Evolutionary conservation across 768 basidiomycete species (phyloP), one percentile per base, ranked within the genome.

Genomic region (Mycena albidolilacea): DNA sequence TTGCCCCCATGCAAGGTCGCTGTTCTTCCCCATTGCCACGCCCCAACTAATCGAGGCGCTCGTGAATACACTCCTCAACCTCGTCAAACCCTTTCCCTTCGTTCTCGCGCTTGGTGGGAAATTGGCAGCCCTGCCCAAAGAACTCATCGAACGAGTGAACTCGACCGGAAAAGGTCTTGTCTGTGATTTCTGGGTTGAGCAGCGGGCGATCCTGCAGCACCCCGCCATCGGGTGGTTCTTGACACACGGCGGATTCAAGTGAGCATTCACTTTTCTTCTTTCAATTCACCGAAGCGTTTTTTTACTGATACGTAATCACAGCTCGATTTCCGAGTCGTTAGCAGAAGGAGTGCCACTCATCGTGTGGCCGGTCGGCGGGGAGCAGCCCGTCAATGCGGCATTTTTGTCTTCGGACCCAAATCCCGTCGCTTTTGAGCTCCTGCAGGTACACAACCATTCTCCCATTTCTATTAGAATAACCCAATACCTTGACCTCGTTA

Each of bases 1-100:
- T 30, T 30, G 30, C 3, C 30, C 30, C 30, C 30, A 30, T 30
- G 1, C 39, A 7, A 72, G 67, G 6, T 70, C 73, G n/a, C 39
- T 74, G 12, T 74, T 70, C 64, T 74, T 74, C 46, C 73, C 68
- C 6, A n/a, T 62, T 10, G 72, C 67, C 3, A 73, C 72, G 7
- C 64, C 72, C 14, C 15, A 38, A 9, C 73, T 60, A 9, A 23
- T 74, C 39, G 68, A 69, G n/a, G 73, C 64, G 5, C 59, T 74
- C 12, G 37, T 74, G 11, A 41, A 70, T 43, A 74, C 68, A 1
- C 73, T 74, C 2, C 58, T 74, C n/a, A 7, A 15, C 2, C 59
- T 70, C n/a, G 58, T 61, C 9, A 41, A 43, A 4, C 68, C 73
- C 0, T 67, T 74, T 52, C 73, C 73, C 2, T 74, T 74, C 59